Evolutionary conservation across 257 asterid genomes (phyloP), one percentile per base, ranked within the genome.

Genomic region (Fraxinus anomala): DNA sequence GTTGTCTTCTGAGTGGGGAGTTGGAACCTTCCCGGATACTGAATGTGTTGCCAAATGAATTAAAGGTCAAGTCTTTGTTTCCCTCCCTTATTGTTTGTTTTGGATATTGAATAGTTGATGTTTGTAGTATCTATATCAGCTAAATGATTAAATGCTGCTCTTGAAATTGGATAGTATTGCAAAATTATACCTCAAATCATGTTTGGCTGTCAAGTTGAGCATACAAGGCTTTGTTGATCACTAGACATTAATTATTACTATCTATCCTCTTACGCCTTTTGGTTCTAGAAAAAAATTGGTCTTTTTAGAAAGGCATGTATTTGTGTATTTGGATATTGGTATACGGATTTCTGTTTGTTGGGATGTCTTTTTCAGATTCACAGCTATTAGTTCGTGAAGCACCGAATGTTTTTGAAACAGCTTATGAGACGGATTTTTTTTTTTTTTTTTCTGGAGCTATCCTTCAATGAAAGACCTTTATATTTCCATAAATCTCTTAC

Each of bases 1-100:
- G 82, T 1, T 92, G 97, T 68, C 87, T 92, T 85, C 87, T 94
- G 74, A 91, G 80, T 24, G 87, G 83, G 80, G 97, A 94, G 90
- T 81, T 94, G 93, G 90, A 86, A 80, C 92, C 97, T 83, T 89
- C 86, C 33, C 91, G 84, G 80, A 83, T 94, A 81, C 75, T 91
- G 73, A 88, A 77, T 79, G 89, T 94, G 97, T 79, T 91, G 33
- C 92, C 97, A n/a, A 83, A 76, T 70, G 96, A 92, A 81, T 85
- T 94, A 49, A 94, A 92, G 97, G 99, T 94, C 76, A 42, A 63
- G 73, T 30, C 67, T 73, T 75, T 24, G 44, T 51, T 59, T 59
- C 30, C 17, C 31, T 33, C 26, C 13, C 5, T 40, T 40, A 44
- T 70, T 28, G 1, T n/a, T 39, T 23, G 70, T 26, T 17, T 24